A percentile compares a stretch with the other conserved stretches of the same genome.
Conservation (phyloP, 2,329 filamentous ascomycete species). For the Penicillium capsulatum region DNA sequence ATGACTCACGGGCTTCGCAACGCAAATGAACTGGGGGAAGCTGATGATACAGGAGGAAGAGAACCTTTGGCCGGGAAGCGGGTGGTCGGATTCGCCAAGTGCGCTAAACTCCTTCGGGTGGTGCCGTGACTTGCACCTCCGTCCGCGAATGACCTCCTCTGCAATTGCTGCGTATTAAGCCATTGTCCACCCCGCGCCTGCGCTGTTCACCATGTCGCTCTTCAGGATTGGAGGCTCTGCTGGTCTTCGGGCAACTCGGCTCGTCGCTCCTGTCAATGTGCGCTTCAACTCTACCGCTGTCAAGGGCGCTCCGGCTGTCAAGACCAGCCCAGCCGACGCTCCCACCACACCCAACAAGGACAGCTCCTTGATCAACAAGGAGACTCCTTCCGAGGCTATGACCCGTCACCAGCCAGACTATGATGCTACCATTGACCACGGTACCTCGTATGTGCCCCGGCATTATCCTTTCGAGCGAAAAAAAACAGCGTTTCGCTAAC, state of each 20-base stretch:
- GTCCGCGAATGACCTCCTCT: slow-evolving; percentile 30
- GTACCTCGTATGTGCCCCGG: slow-evolving; percentile 68
- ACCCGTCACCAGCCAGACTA: slow-evolving; percentile 75
- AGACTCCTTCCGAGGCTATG: slow-evolving; percentile 49
- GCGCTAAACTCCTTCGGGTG: slow-evolving; percentile 37
- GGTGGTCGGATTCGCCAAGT: slow-evolving; percentile 34
- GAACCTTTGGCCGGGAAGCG: slow-evolving; percentile 34
- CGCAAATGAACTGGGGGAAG: slow-evolving; percentile 31
- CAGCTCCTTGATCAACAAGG: slow-evolving; percentile 49
- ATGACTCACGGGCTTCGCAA: slow-evolving; percentile 30
- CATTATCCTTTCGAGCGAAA: slow-evolving; percentile 1
- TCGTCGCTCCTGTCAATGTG: slow-evolving; percentile 33
- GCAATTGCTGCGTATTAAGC: slow-evolving; percentile 31
- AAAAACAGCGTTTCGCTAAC: slow-evolving; percentile 23
- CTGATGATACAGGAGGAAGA: slow-evolving; percentile 33
- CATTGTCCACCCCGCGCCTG: slow-evolving; percentile 17
- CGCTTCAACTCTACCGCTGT: slow-evolving; percentile 36
- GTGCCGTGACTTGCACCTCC: slow-evolving; percentile 30
- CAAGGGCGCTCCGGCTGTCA: slow-evolving; percentile 53
- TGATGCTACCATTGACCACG: slow-evolving; percentile 74
- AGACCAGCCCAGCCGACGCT: slow-evolving; percentile 47
- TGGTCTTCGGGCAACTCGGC: slow-evolving; percentile 31
- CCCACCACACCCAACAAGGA: slow-evolving; percentile 37
- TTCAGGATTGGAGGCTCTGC: slow-evolving; percentile 52
- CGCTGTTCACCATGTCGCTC: slow-evolving; percentile 57